Evolutionary conservation across 768 basidiomycete genomes (phyloP), one percentile per base, ranked within the genome.

Genomic region (Solioccasus polychromus): DNA sequence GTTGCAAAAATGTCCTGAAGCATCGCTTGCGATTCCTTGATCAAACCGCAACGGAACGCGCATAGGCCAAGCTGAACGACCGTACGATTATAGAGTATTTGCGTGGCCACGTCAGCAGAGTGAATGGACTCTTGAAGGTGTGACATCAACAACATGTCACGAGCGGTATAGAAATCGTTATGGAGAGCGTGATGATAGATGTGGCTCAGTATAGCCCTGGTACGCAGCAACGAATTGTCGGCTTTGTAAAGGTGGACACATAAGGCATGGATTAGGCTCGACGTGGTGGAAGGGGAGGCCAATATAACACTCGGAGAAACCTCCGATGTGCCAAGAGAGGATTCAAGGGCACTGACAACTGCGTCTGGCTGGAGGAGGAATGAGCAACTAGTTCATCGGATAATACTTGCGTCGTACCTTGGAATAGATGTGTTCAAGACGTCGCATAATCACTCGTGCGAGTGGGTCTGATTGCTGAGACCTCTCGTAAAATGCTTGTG

Each of bases 111-210:
- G 60, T 98, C 96, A 46, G 94, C 92, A 30, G 92, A 91, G 62
- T 92, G 88, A 59, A 98, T 88, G 1, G 92, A 89, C 65, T 97
- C 94, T 67, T 98, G 95, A 39, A 99, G 78, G 66, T 98, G 96
- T 5, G 94, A 97, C 96, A 99, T 98, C 50, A 99, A 74, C 29
- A 99, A 71, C 89, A 98, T 94, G 70, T 99, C 96, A 23, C 96
- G 89, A 9, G 96, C 89, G 22, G 90, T 92, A 72, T 96, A 81
- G 73, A 92, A 99, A 61, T 95, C 88, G 58, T 98, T 96, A 66
- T 94, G 92, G 24, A 96, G 79, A 22, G 95, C 96, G 61, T 93
- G 85, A 68, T 97, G 94, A 67, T 93, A 99, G 62, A 98, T 92
- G 64, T 99, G 96, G 60, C 86, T 87, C 42, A 99, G 83, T 84